A percentile compares a stretch with the other conserved stretches of the same genome.
phyloP scores from a whole-genome alignment of 495 filamentous ascomycete species.

The Penicillium canariense region DNA sequence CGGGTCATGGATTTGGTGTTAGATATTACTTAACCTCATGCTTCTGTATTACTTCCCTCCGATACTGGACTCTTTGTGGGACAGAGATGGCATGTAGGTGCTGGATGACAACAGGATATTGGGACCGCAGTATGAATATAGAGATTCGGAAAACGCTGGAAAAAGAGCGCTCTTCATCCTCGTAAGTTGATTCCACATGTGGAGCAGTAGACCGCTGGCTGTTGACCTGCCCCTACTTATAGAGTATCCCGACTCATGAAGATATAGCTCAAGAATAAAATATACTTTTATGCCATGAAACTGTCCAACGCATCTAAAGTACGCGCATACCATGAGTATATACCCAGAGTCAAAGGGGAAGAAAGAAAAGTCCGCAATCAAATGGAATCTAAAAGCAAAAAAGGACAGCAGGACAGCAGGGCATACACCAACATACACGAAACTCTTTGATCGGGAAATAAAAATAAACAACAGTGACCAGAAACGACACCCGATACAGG shows the following conservation, averaged over 20 bases:
- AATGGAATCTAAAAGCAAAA: constrained; percentile 20
- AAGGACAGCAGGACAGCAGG: constrained; percentile 2
- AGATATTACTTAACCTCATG: too few species aligned
- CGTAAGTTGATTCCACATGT: too few species aligned
- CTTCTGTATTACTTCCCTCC: not conserved
- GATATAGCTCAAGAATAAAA: not conserved
- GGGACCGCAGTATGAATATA: too few species aligned
- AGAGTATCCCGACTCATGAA: not conserved
- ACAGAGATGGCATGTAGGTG: too few species aligned
- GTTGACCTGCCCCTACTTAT: too few species aligned
- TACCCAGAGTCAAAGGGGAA: not conserved
- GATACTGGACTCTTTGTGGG: too few species aligned
- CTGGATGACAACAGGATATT: too few species aligned
- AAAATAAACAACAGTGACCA: constrained; percentile 2
- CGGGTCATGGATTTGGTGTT: not conserved
- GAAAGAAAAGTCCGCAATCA: not conserved
- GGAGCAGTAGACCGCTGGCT: too few species aligned
- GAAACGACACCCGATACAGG: constrained; percentile 1
- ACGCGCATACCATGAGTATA: not conserved
- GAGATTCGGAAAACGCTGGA: too few species aligned
- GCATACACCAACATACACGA: constrained; percentile 15
- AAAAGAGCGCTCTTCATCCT: too few species aligned
- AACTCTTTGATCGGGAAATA: not conserved
- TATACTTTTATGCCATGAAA: constrained; percentile 6
- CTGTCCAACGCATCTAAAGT: not conserved